Evolutionary conservation across 768 basidiomycete genomes (phyloP).

Genomic region (Agaricus subrufescens): DNA sequence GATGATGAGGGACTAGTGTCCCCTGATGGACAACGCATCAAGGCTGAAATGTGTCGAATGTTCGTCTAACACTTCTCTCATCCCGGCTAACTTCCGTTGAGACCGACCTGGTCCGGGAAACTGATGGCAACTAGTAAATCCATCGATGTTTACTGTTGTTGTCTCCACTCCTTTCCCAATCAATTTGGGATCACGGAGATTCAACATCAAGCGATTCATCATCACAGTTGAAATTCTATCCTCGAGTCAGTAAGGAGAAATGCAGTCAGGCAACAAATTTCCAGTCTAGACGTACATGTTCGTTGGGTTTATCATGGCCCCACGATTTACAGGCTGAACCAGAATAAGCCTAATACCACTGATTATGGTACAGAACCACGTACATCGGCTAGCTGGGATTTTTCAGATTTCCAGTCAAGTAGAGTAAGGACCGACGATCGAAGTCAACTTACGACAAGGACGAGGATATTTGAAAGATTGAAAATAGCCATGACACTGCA

Average conservation of each 20-base stretch:
- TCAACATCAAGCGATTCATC: neutral
- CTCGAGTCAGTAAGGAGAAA: neutral
- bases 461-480: constrained; percentile 10
- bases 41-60: too few relatives aligned
- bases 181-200: neutral
- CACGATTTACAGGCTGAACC: neutral
- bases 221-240: neutral
- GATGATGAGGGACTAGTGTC: too few relatives aligned
- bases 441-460: constrained; percentile 10
- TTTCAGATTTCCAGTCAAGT: too few relatives aligned
- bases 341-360: too few relatives aligned
- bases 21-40: too few relatives aligned
- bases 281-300: neutral
- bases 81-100: too few relatives aligned
- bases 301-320: neutral
- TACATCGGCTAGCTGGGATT: too few relatives aligned
- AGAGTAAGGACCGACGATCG: too few relatives aligned
- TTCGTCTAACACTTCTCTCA: too few relatives aligned
- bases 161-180: neutral
- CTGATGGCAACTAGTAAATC: neutral
- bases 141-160: neutral
- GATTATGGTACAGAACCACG: too few relatives aligned
- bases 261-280: too few relatives aligned
- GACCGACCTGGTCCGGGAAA: too few relatives aligned
- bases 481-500: neutral